Conservation (phyloP, 345 rosid genomes). For the Melastoma malabathricum region DNA sequence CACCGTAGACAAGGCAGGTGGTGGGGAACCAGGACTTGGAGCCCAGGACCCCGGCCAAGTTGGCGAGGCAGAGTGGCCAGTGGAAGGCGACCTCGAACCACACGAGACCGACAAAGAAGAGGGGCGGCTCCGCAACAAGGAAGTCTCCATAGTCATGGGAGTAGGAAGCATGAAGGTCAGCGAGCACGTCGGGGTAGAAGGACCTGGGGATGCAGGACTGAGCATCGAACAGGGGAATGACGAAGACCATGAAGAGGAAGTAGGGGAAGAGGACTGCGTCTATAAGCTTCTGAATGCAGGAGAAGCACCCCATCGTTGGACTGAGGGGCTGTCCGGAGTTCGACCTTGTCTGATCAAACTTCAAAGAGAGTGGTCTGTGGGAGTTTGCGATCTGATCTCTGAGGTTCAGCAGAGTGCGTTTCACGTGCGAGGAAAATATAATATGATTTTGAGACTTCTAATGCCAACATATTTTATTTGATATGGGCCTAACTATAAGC, state of each 20-base stretch:
- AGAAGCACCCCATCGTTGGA: conserved; percentile 31
- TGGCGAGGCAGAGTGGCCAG: conserved; percentile 64
- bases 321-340: neutral
- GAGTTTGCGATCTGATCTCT: too few relatives aligned
- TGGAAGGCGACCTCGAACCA: conserved; percentile 60
- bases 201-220: conserved; percentile 37
- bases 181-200: conserved; percentile 35
- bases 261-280: conserved; percentile 40
- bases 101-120: conserved; percentile 52
- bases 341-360: too few relatives aligned
- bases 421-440: too few relatives aligned
- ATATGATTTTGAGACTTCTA: too few relatives aligned
- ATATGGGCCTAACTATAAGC: too few relatives aligned
- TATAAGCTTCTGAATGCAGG: conserved; percentile 24
- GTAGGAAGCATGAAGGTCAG: conserved; percentile 34
- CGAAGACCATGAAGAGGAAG: conserved; percentile 37
- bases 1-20: conserved; percentile 65
- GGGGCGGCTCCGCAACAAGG: conserved; percentile 50
- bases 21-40: conserved; percentile 54
- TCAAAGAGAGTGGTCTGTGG: too few relatives aligned
- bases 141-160: conserved; percentile 37
- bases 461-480: too few relatives aligned
- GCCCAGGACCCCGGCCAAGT: conserved; percentile 34
- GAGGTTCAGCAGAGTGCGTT: too few relatives aligned
- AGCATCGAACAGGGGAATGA: conserved; percentile 42